Base-by-base conservation (phyloP, 768 basidiomycete genomes). In the Lactarius tabidus region DNA sequence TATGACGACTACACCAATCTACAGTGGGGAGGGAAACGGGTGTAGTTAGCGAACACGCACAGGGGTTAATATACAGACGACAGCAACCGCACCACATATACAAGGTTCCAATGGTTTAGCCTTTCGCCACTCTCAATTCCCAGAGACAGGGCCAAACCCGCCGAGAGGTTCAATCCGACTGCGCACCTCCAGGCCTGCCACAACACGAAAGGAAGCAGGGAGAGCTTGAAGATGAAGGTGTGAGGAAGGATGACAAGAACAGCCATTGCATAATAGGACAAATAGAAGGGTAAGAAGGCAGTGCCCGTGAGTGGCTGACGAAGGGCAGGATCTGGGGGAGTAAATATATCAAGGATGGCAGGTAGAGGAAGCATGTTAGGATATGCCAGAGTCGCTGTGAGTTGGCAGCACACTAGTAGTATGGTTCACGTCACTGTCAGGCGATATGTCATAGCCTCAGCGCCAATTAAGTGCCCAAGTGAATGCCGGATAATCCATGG, bases 141-240 rank as follows among this genome's bases (percentile, higher is more conserved):
- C 0, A 48, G 23, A 48, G 45, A 69, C 77, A 79, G 72, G 78
- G 77, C 69, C 72, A 72, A 57, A 69, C 70, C 69, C 85, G 67
- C 79, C 83, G 60, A 80, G 76, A 75, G 79, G 82, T 71, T 80
- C 82, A 41, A 48, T n/a, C 26, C 33, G 35, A 45, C 43, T 45
- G 45, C 45, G 10, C 45, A 48, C 45, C 45, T 48, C 45, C 45
- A 48, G 12, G 45, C 45, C n/a, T 48, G 45, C 45, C 45, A 48
- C 20, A 48, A 14, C 45, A 48, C 45, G 5, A 48, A 23, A 48
- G 45, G 45, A n/a, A 48, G 45, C 45, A 48, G 12, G 45, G 45
- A 48, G 23, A 48, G 23, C 45, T 12, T 48, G 45, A 48, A 23
- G 23, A 48, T 23, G 12, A 26, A 48, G 5, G 45, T 48, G n/a